Base-by-base conservation (phyloP, 805 yeast genomes). In the Kodamaea restingae region DNA sequence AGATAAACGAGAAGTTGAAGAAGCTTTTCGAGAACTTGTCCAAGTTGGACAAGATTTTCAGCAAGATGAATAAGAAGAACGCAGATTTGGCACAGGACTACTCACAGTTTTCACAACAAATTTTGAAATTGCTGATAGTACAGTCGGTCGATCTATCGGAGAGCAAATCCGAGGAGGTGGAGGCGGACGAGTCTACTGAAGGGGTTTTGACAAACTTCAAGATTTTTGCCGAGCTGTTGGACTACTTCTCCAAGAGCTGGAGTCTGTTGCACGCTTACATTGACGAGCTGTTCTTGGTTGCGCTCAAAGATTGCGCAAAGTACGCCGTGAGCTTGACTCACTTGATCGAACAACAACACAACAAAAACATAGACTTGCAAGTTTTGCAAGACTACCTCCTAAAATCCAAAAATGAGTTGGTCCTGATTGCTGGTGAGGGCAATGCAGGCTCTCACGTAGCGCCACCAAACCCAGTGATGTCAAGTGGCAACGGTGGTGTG, bases 311-410 rank as follows among this genome's bases (percentile, higher is more conserved):
- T 60, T 72, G 93, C 61, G 88, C 91, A 46, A 90, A 86, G 61
- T 93, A 66, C 44, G 67, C 69, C 35, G 54, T 68, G 4, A 58
- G 66, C 21, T 55, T 69, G 34, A 63, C 70, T 52, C 77, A 73
- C 45, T 65, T 91, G 42, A 75, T 93, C 39, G 88, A 84, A 54
- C 71, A 85, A 41, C 88, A 91, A 48, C 98, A 91, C 54, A 88
- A 88, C 55, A 90, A 90, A 58, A 90, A 86, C 51, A 76, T 91
- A 18, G 98, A 91, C 58, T 81, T 83, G 53, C 97, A 93, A 55
- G 95, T 85, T 37, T 67, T 91, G 32, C 76, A 78, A 28, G 95
- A 84, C 39, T 91, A 91, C 61, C 65, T 88, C 40, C 70, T 72
- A 29, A 84, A 86, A 52, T 80, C 95, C 0, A 71, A 75, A 35